Conservation (phyloP, 164 flowering plant species). For the Protea cynaroides region DNA sequence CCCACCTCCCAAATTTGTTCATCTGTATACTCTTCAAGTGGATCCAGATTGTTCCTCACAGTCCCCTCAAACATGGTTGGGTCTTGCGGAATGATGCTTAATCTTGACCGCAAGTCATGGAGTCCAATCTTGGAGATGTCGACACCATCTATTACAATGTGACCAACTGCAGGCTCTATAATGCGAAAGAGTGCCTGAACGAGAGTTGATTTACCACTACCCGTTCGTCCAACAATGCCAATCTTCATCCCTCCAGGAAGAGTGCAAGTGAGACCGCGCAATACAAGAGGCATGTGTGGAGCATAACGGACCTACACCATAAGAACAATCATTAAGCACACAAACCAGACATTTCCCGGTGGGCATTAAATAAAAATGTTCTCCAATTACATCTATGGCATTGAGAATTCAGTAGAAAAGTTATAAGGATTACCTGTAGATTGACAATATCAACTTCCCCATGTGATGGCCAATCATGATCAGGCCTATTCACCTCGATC, state of each 20-base stretch:
- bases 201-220: background rate
- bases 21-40: conserved; percentile 4
- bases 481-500: background rate
- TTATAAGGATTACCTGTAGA: background rate
- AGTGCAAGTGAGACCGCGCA: background rate
- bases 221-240: background rate
- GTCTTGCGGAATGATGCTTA: conserved; percentile 9
- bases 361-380: too few species aligned
- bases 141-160: background rate
- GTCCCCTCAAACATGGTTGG: conserved; percentile 10
- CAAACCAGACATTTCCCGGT: too few species aligned
- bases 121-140: background rate
- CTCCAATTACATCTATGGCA: too few species aligned
- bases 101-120: background rate
- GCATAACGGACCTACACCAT: background rate
- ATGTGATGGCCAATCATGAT: background rate
- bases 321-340: too few species aligned
- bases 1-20: background rate
- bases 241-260: background rate
- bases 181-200: background rate
- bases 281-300: background rate
- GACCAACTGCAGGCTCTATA: background rate
- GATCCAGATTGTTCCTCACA: conserved; percentile 4
- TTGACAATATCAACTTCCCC: background rate
- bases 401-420: too few species aligned